Percentiles rank a stretch among this genome's conserved stretches.
Evolutionary conservation across 441 rosid species (phyloP).

Genomic region (Heliophila coronopifolia): DNA sequence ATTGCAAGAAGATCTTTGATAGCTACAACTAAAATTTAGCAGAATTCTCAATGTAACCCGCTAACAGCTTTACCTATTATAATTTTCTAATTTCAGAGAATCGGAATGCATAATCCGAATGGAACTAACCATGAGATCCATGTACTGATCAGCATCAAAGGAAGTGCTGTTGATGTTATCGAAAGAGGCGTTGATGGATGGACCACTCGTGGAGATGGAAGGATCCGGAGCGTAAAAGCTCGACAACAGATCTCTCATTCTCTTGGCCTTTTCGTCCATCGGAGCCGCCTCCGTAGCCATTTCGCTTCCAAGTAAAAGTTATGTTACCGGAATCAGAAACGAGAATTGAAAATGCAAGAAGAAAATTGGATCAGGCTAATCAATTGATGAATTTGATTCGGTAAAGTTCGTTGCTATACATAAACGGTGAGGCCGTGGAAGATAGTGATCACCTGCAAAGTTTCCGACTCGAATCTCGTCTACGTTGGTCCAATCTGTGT

Average conservation of each 20-base stretch:
- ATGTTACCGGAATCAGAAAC: slow-evolving; percentile 10
- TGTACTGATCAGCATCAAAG: slow-evolving; percentile 86
- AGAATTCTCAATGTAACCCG: too few species aligned
- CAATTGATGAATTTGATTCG: background rate
- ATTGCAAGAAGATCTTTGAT: background rate
- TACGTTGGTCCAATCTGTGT: background rate
- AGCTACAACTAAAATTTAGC: background rate
- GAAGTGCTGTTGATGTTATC: slow-evolving; percentile 74
- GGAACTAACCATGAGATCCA: slow-evolving; percentile 69
- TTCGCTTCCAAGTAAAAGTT: slow-evolving; percentile 1
- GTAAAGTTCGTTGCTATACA: too few species aligned
- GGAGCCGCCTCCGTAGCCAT: slow-evolving; percentile 66
- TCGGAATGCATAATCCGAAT: background rate
- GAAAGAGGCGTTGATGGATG: slow-evolving; percentile 44
- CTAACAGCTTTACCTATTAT: too few species aligned
- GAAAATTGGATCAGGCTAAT: slow-evolving; percentile 6
- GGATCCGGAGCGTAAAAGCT: slow-evolving; percentile 95
- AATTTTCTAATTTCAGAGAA: slow-evolving; percentile 1
- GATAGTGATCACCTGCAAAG: too few species aligned
- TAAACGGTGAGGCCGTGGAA: too few species aligned
- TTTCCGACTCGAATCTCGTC: slow-evolving; percentile 8
- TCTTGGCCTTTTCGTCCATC: slow-evolving; percentile 93
- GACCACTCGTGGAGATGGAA: slow-evolving; percentile 38
- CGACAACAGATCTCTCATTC: slow-evolving; percentile 94
- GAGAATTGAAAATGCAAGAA: background rate